Percentiles rank a stretch among this genome's conserved stretches.
Evolutionary conservation across 495 filamentous ascomycete genomes (phyloP).

Genomic region (Corynascus novoguineensis): DNA sequence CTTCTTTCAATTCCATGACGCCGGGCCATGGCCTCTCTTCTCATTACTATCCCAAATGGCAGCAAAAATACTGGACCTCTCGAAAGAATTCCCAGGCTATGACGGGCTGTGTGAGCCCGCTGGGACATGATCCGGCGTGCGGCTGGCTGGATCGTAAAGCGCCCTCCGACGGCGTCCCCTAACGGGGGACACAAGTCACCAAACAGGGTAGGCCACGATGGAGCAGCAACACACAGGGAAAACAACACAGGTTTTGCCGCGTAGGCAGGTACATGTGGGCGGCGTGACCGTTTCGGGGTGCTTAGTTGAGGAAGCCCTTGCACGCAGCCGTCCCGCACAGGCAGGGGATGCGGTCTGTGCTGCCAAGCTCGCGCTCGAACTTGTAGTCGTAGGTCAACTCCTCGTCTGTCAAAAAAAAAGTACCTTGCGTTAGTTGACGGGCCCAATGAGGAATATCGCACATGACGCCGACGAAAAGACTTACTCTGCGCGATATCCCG

Average conservation of each 20-base stretch:
- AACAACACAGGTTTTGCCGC: not conserved
- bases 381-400: slow-evolving; percentile 99
- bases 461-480: too few species aligned
- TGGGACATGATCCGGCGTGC: not conserved
- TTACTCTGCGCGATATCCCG: slow-evolving; percentile 90
- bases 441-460: too few species aligned
- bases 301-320: slow-evolving; percentile 97
- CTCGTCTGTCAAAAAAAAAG: slow-evolving; percentile 83
- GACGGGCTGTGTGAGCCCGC: not conserved
- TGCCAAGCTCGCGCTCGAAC: slow-evolving; percentile 94
- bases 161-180: not conserved
- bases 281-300: not conserved
- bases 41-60: not conserved
- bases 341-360: slow-evolving; percentile 92
- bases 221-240: not conserved
- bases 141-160: not conserved
- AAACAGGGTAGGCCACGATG: not conserved
- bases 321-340: slow-evolving; percentile 91
- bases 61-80: not conserved
- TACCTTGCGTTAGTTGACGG: too few species aligned
- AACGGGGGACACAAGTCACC: not conserved
- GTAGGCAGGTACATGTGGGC: not conserved
- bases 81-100: not conserved
- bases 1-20: not conserved
- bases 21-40: not conserved